These are phyloP conservation scores for Panicum miliaceum DNA, from an alignment of 176 grass and related monocot genomes.

Conservation along the genomic window DNA sequence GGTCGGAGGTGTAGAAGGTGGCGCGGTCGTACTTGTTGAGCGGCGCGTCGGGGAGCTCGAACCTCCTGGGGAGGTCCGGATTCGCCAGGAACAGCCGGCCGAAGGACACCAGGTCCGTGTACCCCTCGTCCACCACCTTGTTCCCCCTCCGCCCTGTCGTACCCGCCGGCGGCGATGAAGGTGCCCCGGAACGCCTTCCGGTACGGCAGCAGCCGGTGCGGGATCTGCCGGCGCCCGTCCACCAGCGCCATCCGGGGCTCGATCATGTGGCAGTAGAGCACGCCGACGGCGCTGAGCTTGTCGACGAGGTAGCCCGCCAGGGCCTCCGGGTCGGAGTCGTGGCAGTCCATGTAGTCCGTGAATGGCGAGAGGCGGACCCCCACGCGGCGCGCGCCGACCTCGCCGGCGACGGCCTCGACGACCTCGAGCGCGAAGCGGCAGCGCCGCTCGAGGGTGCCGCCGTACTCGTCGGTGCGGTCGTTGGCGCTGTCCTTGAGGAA, in stretches of 20 bases:
- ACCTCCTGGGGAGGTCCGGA: constrained; percentile 33
- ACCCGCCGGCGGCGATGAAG: constrained; percentile 41
- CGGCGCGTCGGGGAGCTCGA: constrained; percentile 33
- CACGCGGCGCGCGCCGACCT: constrained; percentile 39
- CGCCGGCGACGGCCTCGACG: constrained; percentile 28
- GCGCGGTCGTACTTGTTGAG: constrained; percentile 50
- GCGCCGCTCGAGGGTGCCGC: constrained; percentile 40
- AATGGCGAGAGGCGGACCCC: constrained; percentile 50
- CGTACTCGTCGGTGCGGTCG: constrained; percentile 55
- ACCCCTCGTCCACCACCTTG: constrained; percentile 45
- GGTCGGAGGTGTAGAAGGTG: constrained; percentile 55
- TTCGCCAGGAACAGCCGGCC: constrained; percentile 52
- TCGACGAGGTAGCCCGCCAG: neutral
- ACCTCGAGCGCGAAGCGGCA: constrained; percentile 62
- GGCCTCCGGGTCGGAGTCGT: constrained; percentile 49
- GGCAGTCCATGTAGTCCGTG: constrained; percentile 42
- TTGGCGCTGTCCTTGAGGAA: constrained; percentile 71
- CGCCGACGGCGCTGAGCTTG: neutral
- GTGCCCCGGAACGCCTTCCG: neutral
- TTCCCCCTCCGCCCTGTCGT: constrained; percentile 57
- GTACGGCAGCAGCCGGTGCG: constrained; percentile 1
- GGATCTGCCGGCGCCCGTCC: neutral
- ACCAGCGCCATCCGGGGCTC: neutral
- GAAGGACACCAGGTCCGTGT: constrained; percentile 50
- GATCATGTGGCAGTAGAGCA: constrained; percentile 38